Conservation (phyloP, 768 basidiomycete genomes). For the Collybia mongolica region DNA sequence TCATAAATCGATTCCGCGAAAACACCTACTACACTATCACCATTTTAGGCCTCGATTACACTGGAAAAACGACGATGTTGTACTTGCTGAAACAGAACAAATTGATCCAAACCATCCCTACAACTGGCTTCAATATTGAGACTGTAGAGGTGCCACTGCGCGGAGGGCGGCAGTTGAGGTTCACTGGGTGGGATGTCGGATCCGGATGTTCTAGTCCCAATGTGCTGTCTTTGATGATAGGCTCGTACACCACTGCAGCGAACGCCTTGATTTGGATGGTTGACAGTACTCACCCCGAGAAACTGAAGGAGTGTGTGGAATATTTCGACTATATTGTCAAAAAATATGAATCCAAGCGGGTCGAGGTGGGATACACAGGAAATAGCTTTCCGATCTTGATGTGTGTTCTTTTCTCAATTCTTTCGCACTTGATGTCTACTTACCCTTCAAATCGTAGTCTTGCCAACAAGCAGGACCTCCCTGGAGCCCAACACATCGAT, state of each 20-base stretch:
- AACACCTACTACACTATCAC: conserved; percentile 15
- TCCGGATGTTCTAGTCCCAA: conserved; percentile 44
- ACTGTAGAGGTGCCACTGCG: conserved; percentile 33
- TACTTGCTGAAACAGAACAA: conserved; percentile 39
- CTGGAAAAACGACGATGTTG: conserved; percentile 49
- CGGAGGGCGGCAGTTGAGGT: conserved; percentile 34
- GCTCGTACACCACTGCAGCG: conserved; percentile 24
- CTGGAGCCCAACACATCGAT: conserved; percentile 46
- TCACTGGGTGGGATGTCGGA: conserved; percentile 66
- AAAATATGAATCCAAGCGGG: conserved; percentile 7
- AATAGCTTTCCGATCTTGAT: conserved; percentile 26
- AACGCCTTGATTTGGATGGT: conserved; percentile 69
- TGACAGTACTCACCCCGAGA: conserved; percentile 50
- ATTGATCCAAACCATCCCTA: conserved; percentile 36
- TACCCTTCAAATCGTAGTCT: conserved; percentile 28
- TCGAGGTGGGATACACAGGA: too few relatives aligned
- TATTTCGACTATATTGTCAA: conserved; percentile 41
- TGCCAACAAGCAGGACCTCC: conserved; percentile 64
- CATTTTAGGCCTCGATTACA: conserved; percentile 35
- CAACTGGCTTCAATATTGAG: conserved; percentile 60
- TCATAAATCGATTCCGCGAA: conserved; percentile 28
- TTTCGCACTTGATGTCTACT: conserved; percentile 12
- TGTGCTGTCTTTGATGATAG: conserved; percentile 27
- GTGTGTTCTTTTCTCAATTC: conserved; percentile 27
- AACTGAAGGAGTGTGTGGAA: conserved; percentile 51